These are phyloP conservation scores for Cordyceps sp. DNA, from an alignment of 2,329 filamentous ascomycete species.

Conservation along the genomic window DNA sequence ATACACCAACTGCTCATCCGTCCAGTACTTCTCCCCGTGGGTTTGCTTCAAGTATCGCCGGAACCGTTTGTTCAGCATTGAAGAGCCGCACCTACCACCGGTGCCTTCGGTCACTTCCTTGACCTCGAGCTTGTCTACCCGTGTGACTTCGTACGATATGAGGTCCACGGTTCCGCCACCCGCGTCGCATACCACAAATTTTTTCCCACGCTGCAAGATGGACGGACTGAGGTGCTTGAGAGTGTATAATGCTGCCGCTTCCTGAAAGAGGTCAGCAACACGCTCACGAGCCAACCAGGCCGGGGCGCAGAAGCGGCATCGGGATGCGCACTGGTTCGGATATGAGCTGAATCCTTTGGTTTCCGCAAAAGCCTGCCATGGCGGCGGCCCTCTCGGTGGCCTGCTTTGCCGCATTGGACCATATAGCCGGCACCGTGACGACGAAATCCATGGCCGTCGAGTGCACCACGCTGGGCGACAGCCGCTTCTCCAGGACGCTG, in stretches of 20 bases:
- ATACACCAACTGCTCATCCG: constrained; percentile 21
- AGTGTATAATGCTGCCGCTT: constrained; percentile 33
- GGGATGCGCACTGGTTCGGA: constrained; percentile 24
- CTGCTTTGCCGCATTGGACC: constrained; percentile 36
- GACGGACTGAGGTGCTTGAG: constrained; percentile 24
- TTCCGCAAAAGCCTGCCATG: constrained; percentile 21
- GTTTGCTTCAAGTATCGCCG: constrained; percentile 23
- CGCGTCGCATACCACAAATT: constrained; percentile 35
- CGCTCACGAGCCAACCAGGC: too few relatives aligned
- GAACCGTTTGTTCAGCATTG: constrained; percentile 31
- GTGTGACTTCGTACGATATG: constrained; percentile 32
- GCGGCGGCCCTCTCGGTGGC: constrained; percentile 25
- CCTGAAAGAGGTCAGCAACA: constrained; percentile 11
- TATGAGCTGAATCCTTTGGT: constrained; percentile 26
- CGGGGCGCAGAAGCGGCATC: too few relatives aligned
- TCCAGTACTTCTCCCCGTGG: constrained; percentile 24
- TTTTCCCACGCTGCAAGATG: constrained; percentile 24
- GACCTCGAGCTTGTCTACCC: constrained; percentile 24
- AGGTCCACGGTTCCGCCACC: constrained; percentile 38
- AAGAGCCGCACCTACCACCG: constrained; percentile 31
- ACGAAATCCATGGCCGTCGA: constrained; percentile 33
- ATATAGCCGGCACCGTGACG: constrained; percentile 41
- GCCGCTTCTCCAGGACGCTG: constrained; percentile 21
- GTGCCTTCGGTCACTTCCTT: constrained; percentile 30
- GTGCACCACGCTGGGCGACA: constrained; percentile 23